Conservation (phyloP, 352 stramenopile genomes). For the Phytophthora cryptogea region DNA sequence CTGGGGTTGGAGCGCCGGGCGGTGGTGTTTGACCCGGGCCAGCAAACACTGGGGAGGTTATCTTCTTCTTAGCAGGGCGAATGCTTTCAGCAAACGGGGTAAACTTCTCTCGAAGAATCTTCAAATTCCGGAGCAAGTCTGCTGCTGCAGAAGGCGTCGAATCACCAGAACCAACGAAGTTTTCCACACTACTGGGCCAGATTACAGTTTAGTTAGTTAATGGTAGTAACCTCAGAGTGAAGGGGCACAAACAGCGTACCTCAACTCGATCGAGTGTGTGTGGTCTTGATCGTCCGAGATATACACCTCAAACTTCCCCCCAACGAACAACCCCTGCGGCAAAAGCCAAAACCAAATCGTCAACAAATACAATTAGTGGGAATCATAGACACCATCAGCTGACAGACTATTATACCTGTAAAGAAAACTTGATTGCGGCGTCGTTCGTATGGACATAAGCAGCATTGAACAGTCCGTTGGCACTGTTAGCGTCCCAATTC, state of each 20-base stretch:
- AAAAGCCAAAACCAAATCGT: constrained; percentile 1
- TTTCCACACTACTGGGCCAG: constrained; percentile 34
- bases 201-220: not conserved
- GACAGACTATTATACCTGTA: constrained; percentile 50
- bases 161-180: constrained; percentile 36
- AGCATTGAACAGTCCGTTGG: constrained; percentile 62
- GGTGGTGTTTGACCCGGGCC: constrained; percentile 18
- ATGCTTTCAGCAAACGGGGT: constrained; percentile 62
- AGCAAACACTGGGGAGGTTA: constrained; percentile 1
- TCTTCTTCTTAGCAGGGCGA: constrained; percentile 47
- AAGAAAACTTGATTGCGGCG: constrained; percentile 49
- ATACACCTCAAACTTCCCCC: constrained; percentile 80
- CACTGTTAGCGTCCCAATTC: constrained; percentile 67
- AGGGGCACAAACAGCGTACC: constrained; percentile 24
- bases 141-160: constrained; percentile 33
- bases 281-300: constrained; percentile 67
- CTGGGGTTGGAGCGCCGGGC: constrained; percentile 27
- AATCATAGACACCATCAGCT: not conserved
- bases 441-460: constrained; percentile 64
- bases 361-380: not conserved
- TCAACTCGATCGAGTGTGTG: constrained; percentile 78
- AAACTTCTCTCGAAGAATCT: constrained; percentile 50
- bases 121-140: constrained; percentile 56
- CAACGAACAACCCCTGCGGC: constrained; percentile 69
- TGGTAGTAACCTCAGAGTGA: not conserved